These are phyloP conservation scores for Scopulariopsis brevicaulis DNA, from an alignment of 2,329 filamentous ascomycete species.

Conservation along the genomic window DNA sequence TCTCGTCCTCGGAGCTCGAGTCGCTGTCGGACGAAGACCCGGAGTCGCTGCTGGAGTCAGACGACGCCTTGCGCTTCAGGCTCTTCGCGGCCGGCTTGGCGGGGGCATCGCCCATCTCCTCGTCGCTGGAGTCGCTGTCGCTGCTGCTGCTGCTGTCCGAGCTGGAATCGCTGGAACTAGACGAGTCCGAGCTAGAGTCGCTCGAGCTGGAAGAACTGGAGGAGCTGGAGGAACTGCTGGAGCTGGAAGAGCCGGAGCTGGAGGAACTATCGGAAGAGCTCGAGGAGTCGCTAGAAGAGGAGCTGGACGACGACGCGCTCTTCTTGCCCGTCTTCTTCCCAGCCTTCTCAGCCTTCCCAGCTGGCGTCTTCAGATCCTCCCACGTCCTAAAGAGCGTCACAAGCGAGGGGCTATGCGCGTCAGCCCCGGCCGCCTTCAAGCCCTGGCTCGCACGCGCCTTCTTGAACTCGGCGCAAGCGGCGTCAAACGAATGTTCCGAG, in stretches of 20 bases:
- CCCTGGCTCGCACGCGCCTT: constrained; percentile 48
- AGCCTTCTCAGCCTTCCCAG: constrained; percentile 5
- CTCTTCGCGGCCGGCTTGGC: constrained; percentile 7
- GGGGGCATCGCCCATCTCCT: constrained; percentile 13
- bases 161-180: constrained; percentile 8
- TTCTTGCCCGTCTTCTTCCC: background rate
- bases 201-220: constrained; percentile 3
- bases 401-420: constrained; percentile 24
- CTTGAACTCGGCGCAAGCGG: constrained; percentile 49
- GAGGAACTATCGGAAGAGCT: constrained; percentile 7
- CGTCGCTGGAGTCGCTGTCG: constrained; percentile 12
- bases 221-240: constrained; percentile 6
- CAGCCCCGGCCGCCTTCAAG: constrained; percentile 23
- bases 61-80: constrained; percentile 9
- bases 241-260: constrained; percentile 8
- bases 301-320: constrained; percentile 8
- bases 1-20: constrained; percentile 4
- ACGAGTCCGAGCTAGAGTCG: constrained; percentile 3
- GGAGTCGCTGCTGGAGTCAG: constrained; percentile 12
- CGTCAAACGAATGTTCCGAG: constrained; percentile 46
- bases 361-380: constrained; percentile 17
- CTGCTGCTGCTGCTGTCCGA: constrained; percentile 1
- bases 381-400: constrained; percentile 38
- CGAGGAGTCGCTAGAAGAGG: constrained; percentile 6
- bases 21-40: constrained; percentile 8